These are phyloP conservation scores for Cymodocea nodosa DNA, from an alignment of 116 monocot species.

Conservation along the genomic window DNA sequence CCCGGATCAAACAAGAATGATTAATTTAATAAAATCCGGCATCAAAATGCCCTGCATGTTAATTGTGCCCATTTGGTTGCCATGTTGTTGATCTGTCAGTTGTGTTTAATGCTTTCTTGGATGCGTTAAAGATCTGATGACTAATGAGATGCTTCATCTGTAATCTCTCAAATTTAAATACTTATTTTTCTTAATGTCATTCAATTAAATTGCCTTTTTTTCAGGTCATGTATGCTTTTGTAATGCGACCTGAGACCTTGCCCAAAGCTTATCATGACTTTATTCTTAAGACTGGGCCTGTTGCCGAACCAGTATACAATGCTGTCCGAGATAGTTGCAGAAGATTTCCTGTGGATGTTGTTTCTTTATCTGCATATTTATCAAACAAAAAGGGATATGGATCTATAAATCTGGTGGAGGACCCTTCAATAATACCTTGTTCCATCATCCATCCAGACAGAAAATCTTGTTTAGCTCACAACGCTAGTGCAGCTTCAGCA, in stretches of 20 bases:
- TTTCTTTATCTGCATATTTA: constrained; percentile 59
- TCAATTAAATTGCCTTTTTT: constrained; percentile 6
- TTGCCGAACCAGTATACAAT: constrained; percentile 79
- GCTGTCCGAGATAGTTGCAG: constrained; percentile 89
- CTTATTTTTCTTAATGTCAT: neutral
- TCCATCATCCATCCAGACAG: constrained; percentile 83
- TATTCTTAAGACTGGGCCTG: constrained; percentile 97
- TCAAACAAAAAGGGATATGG: constrained; percentile 37
- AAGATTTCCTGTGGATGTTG: constrained; percentile 62
- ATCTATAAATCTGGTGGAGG: constrained; percentile 32
- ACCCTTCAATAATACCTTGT: constrained; percentile 85
- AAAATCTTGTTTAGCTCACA: constrained; percentile 65
- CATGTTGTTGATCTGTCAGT: too few species aligned
- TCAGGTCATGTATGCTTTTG: constrained; percentile 98
- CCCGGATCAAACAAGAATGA: too few species aligned
- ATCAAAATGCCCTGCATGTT: too few species aligned
- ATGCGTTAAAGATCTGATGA: too few species aligned
- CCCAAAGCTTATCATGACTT: constrained; percentile 97
- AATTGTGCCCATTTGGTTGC: too few species aligned
- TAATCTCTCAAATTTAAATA: too few species aligned
- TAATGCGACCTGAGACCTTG: constrained; percentile 93
- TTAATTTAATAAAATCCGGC: too few species aligned
- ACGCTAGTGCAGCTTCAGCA: constrained; percentile 44
- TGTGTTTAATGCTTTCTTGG: too few species aligned
- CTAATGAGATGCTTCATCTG: too few species aligned